A percentile compares a stretch with the other conserved stretches of the same genome.
phyloP scores from a whole-genome alignment of 2,329 filamentous ascomycete species.

The Colletotrichum viniferum region DNA sequence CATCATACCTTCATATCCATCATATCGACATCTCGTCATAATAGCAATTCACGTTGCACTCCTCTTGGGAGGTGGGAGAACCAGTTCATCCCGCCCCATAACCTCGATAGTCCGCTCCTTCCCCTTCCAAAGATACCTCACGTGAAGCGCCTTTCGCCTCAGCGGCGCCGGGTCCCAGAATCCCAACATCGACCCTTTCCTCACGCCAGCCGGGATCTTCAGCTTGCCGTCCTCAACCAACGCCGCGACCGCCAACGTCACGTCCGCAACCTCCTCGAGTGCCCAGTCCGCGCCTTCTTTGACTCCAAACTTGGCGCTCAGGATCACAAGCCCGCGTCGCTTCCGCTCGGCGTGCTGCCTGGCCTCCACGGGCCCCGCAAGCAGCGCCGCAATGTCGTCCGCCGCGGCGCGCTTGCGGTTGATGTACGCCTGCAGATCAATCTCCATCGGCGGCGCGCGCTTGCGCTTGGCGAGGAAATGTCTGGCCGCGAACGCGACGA shows the following conservation, averaged over 20 bases:
- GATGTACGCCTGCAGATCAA: slow-evolving; percentile 28
- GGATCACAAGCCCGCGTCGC: slow-evolving; percentile 48
- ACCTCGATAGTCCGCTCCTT: slow-evolving; percentile 40
- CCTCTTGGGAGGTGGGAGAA: slow-evolving; percentile 14
- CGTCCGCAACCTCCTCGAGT: slow-evolving; percentile 52
- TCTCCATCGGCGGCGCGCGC: neutral
- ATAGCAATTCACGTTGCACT: neutral
- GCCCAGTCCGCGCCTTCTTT: slow-evolving; percentile 31
- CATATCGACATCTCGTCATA: neutral
- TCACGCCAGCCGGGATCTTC: slow-evolving; percentile 42
- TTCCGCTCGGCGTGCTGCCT: slow-evolving; percentile 39
- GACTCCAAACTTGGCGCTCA: slow-evolving; percentile 53
- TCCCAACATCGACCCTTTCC: slow-evolving; percentile 49
- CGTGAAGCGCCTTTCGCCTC: slow-evolving; percentile 47
- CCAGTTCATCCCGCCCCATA: slow-evolving; percentile 37
- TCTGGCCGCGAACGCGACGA: slow-evolving; percentile 41
- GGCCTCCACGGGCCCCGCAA: slow-evolving; percentile 43
- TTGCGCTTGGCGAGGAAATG: slow-evolving; percentile 31
- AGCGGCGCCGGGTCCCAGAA: slow-evolving; percentile 56
- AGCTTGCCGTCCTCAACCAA: slow-evolving; percentile 43
- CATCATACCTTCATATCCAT: neutral
- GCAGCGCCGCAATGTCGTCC: slow-evolving; percentile 47
- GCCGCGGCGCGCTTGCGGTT: slow-evolving; percentile 45
- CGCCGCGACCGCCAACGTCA: slow-evolving; percentile 52
- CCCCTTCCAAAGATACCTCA: slow-evolving; percentile 47